Conservation (phyloP, 345 rosid genomes). For the Heritiera littoralis region DNA sequence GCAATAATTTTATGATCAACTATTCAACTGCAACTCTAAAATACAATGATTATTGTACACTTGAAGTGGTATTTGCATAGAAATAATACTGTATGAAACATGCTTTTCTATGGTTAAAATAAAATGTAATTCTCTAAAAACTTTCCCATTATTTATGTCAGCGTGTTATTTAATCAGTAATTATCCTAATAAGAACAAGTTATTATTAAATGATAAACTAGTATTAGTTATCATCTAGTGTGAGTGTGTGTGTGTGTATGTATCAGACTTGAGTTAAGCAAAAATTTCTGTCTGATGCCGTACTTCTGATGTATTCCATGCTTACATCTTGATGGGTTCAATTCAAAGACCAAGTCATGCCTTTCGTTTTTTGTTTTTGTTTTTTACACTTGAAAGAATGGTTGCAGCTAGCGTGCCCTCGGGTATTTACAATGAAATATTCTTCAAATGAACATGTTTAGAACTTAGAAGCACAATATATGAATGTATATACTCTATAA, state of each 20-base stretch:
- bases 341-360: neutral
- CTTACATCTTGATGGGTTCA: too few species aligned
- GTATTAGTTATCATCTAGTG: neutral
- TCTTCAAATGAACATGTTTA: neutral
- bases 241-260: too few species aligned
- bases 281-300: neutral
- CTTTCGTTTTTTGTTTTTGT: neutral
- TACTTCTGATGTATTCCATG: neutral
- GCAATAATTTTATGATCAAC: too few species aligned
- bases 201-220: neutral
- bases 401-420: neutral
- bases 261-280: too few species aligned
- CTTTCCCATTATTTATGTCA: neutral
- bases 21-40: too few species aligned
- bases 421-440: neutral
- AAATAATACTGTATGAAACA: neutral
- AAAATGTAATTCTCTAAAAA: neutral
- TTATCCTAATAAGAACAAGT: neutral
- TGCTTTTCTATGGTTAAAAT: neutral
- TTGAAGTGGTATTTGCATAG: neutral
- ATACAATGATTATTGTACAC: neutral
- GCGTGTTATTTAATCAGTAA: too few species aligned
- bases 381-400: neutral
- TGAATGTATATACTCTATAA: too few species aligned
- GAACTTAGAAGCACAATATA: neutral